Base-by-base conservation (phyloP, 2,329 filamentous ascomycete genomes). In the Pseudogymnoascus sp. region DNA sequence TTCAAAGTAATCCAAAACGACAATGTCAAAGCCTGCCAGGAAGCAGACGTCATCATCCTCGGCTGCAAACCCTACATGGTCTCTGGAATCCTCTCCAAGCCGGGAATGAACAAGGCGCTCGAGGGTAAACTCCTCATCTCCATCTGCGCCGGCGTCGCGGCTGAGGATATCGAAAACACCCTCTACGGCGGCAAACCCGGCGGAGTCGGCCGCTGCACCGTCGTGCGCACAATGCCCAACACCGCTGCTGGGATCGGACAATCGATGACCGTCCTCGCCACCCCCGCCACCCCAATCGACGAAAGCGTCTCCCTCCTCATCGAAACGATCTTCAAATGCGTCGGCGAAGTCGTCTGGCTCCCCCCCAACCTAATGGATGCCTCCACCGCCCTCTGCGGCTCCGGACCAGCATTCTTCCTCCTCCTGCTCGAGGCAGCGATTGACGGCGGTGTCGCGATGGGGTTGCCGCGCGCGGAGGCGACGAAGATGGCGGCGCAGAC, bases 171-270 rank as follows among this genome's bases (percentile, higher is more conserved):
- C 67, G 83, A 87, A 71, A 76, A 77, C 14, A 81, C 84, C 34
- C 75, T 93, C 11, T 86, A 89, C 70, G 81, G 81, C 26, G 77
- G 78, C 8, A 76, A 81, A 18, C 78, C 80, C 39, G 75, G 76
- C n/a, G 75, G 79, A 66, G 76, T 77, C 68, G 64, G 64, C 23
- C 59, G 62, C 18, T 89, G 84, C 75, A 79, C 83, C 45, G 81
- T 95, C 51, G 86, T 96, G 4, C 82, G 91, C 34, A 90, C 88
- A 63, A 91, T 96, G 84, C 91, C 91, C 69, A 96, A 96, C 78
- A 93, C 89, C 0, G 90, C 91, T 10, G 86, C 87, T 26, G 81
- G 90, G 60, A 88, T 96, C 64, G 79, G 90, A 57, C 87, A 96
- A 75, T 87, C 84, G 69, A 95, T 95, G 89, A 93, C 88, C 3